phyloP scores from a whole-genome alignment of 2,329 filamentous ascomycete genomes.

The Apiospora sp. region DNA sequence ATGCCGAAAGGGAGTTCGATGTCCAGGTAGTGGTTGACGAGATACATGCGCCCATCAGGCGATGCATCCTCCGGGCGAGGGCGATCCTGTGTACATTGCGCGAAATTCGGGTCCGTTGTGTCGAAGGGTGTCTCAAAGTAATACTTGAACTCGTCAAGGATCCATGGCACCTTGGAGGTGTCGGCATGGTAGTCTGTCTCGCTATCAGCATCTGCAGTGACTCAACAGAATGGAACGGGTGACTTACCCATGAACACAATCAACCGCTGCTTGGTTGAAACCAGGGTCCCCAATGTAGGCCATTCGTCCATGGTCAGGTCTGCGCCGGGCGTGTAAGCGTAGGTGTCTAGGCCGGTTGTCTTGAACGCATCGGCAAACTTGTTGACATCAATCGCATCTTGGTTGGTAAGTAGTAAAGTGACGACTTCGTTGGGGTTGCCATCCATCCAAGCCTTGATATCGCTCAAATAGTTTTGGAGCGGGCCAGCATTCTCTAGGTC shows the following conservation, averaged over 20 bases:
- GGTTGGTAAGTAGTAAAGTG: conserved; percentile 69
- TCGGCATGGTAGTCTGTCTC: conserved; percentile 67
- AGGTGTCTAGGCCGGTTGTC: conserved; percentile 61
- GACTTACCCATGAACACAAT: conserved; percentile 73
- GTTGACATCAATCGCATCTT: conserved; percentile 62
- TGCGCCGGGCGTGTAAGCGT: conserved; percentile 61
- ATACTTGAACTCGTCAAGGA: conserved; percentile 69
- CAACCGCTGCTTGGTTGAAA: conserved; percentile 68
- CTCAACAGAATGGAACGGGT: background rate
- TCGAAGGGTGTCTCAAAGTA: conserved; percentile 79
- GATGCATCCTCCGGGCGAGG: conserved; percentile 65
- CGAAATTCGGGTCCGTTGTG: conserved; percentile 65
- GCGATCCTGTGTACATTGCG: conserved; percentile 71
- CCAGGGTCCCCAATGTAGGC: conserved; percentile 75
- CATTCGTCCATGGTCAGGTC: conserved; percentile 58
- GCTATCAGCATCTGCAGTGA: background rate
- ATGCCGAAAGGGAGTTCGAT: conserved; percentile 44
- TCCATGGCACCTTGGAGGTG: conserved; percentile 61
- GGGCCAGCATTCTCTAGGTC: conserved; percentile 64
- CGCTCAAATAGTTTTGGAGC: conserved; percentile 61
- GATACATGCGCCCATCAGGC: conserved; percentile 51
- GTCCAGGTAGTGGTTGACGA: conserved; percentile 52
- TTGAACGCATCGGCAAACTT: conserved; percentile 64
- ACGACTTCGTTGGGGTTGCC: conserved; percentile 67
- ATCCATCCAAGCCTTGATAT: conserved; percentile 68